phyloP scores from a whole-genome alignment of 2,329 filamentous ascomycete species.

The Diaporthe vaccinii region DNA sequence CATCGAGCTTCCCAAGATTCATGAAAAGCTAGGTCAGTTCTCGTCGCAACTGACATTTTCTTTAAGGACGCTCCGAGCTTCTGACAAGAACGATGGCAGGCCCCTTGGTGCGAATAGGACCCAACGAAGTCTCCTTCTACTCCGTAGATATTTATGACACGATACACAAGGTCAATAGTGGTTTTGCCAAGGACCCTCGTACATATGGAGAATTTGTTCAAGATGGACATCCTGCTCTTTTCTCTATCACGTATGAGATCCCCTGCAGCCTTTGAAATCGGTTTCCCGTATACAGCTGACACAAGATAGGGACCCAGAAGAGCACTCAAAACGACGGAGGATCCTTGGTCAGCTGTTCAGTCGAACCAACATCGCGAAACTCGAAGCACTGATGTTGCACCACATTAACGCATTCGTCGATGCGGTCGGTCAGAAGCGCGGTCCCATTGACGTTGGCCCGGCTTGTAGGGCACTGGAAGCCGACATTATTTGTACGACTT shows the following conservation, averaged over 20 bases:
- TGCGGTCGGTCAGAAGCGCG: neutral
- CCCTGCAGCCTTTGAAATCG: no score
- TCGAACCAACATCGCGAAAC: constrained; percentile 45
- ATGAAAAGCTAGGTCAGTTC: constrained; percentile 42
- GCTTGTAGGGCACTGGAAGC: constrained; percentile 35
- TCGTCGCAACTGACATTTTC: fast-evolving
- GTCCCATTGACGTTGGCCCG: constrained; percentile 19
- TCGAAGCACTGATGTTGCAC: constrained; percentile 45
- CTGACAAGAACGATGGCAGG: constrained; percentile 36
- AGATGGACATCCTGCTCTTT: constrained; percentile 47
- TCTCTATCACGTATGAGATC: constrained; percentile 46
- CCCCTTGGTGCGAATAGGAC: constrained; percentile 44
- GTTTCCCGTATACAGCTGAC: constrained; percentile 30
- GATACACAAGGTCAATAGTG: constrained; percentile 46
- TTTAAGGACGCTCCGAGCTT: neutral
- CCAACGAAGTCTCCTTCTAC: constrained; percentile 47
- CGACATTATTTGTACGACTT: constrained; percentile 31
- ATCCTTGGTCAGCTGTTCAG: constrained; percentile 49
- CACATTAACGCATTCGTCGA: constrained; percentile 44
- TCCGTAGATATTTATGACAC: constrained; percentile 46
- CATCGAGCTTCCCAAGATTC: constrained; percentile 44
- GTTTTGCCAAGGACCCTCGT: constrained; percentile 46
- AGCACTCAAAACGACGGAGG: constrained; percentile 48
- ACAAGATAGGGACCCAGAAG: constrained; percentile 42
- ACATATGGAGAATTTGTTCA: constrained; percentile 49